These are phyloP conservation scores for Rhizopogon sp. DNA, from an alignment of 768 basidiomycete genomes.

Conservation along the genomic window DNA sequence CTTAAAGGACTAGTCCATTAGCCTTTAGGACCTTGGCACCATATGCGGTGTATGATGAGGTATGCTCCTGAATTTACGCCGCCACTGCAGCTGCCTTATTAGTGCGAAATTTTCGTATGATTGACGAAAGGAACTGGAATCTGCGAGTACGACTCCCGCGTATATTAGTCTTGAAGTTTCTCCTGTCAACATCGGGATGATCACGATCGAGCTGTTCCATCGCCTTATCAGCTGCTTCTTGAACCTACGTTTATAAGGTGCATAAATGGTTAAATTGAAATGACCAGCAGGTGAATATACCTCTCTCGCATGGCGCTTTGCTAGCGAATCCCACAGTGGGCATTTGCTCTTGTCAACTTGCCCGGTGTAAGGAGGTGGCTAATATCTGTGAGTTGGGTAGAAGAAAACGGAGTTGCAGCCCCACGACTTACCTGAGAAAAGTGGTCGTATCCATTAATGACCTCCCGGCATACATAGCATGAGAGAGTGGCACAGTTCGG, in stretches of 20 bases:
- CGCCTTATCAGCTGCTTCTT: constrained; percentile 60
- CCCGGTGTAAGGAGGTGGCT: constrained; percentile 4
- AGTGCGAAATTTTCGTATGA: not conserved
- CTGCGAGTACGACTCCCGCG: constrained; percentile 30
- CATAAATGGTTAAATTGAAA: not conserved
- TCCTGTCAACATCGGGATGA: constrained; percentile 9
- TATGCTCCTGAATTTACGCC: no score
- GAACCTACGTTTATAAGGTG: constrained; percentile 42
- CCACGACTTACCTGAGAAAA: constrained; percentile 43
- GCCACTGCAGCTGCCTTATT: no score
- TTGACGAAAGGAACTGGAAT: constrained; percentile 21
- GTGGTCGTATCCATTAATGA: constrained; percentile 75
- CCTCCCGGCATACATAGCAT: constrained; percentile 79
- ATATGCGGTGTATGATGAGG: no score
- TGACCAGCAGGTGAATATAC: constrained; percentile 25
- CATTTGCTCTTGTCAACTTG: constrained; percentile 46
- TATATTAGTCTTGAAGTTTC: constrained; percentile 55
- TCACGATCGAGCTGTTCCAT: constrained; percentile 49
- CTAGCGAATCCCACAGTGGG: constrained; percentile 62
- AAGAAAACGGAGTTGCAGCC: not conserved
- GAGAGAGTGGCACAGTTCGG: constrained; percentile 66
- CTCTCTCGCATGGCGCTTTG: constrained; percentile 62
- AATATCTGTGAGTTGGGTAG: not conserved
- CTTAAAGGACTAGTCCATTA: no score
- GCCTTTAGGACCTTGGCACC: no score